phyloP scores from a whole-genome alignment of 2,329 filamentous ascomycete genomes.

The Meredithiella fracta region DNA sequence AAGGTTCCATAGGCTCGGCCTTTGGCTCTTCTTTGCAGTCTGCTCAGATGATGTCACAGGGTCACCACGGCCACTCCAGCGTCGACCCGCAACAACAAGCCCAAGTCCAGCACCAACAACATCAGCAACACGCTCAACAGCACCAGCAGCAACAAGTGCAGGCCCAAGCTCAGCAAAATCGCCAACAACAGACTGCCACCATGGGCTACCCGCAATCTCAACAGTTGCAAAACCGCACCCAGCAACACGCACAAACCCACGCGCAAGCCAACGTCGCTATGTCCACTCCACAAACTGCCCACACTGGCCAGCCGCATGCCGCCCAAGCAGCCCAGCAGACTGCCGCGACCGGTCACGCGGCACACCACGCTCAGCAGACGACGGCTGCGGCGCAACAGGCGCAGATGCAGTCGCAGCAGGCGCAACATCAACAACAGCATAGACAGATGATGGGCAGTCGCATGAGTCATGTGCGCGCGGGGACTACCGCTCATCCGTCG shows the following conservation, averaged over 20 bases:
- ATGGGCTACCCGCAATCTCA: not conserved
- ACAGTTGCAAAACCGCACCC: not conserved
- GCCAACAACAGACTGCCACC: not conserved
- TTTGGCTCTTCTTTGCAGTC: slow-evolving; percentile 11
- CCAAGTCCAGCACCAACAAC: too few species aligned
- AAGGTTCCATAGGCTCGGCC: slow-evolving; percentile 6
- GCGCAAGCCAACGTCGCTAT: not conserved
- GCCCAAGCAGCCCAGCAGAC: slow-evolving; percentile 6
- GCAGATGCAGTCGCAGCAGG: slow-evolving; percentile 15
- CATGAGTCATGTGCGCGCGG: not conserved
- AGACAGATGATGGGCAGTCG: slow-evolving; percentile 13
- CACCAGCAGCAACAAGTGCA: not conserved
- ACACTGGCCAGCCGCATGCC: slow-evolving; percentile 3
- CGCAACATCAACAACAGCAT: slow-evolving; percentile 15
- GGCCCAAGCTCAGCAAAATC: not conserved
- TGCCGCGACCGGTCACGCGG: slow-evolving; percentile 2
- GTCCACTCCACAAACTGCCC: not conserved
- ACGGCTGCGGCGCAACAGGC: slow-evolving; percentile 4
- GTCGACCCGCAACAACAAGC: slow-evolving; percentile 4
- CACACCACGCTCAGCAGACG: slow-evolving; percentile 13
- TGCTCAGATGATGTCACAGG: slow-evolving; percentile 11
- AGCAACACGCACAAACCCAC: slow-evolving; percentile 4
- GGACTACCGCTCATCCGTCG: slow-evolving; percentile 5
- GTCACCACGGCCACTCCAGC: slow-evolving; percentile 6
- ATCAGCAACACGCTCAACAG: not conserved